phyloP scores from a whole-genome alignment of 306 rosid genomes.

The Vigna mungo region DNA sequence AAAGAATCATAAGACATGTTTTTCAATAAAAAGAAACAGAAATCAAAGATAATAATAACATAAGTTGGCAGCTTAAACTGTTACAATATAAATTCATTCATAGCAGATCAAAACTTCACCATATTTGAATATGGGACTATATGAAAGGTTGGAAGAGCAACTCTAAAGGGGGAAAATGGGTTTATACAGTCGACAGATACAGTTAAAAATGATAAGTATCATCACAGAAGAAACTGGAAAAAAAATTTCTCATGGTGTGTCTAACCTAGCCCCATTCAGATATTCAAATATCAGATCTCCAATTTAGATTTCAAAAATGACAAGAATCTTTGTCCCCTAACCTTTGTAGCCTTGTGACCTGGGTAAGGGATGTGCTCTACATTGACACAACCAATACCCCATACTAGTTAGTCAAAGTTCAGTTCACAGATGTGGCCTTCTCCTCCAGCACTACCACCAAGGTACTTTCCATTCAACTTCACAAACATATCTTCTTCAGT shows the following conservation, averaged over 20 bases:
- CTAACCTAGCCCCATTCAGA: constrained; percentile 26
- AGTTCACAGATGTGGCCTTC: neutral
- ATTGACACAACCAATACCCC: constrained; percentile 36
- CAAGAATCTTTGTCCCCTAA: constrained; percentile 3
- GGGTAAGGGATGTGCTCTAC: constrained; percentile 11
- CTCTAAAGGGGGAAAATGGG: constrained; percentile 17
- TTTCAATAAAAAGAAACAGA: neutral
- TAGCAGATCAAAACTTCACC: constrained; percentile 21
- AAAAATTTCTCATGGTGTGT: constrained; percentile 7
- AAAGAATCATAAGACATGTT: constrained; percentile 28
- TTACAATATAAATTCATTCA: constrained; percentile 19
- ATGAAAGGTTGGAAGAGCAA: constrained; percentile 15
- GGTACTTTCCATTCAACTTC: constrained; percentile 21
- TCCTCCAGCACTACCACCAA: constrained; percentile 20
- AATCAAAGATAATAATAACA: constrained; percentile 15
- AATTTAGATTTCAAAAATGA: constrained; percentile 23
- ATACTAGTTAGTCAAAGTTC: constrained; percentile 27
- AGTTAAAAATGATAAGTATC: constrained; percentile 13
- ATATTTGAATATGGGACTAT: constrained; percentile 23
- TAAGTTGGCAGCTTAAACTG: constrained; percentile 14
- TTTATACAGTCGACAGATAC: neutral
- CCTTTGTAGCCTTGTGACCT: constrained; percentile 4
- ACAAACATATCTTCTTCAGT: constrained; percentile 10
- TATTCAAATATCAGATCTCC: constrained; percentile 31
- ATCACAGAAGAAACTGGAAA: constrained; percentile 7